These are phyloP conservation scores for Mrakiaceae sp. DNA, from an alignment of 1,284 basidiomycete species.

Conservation along the genomic window DNA sequence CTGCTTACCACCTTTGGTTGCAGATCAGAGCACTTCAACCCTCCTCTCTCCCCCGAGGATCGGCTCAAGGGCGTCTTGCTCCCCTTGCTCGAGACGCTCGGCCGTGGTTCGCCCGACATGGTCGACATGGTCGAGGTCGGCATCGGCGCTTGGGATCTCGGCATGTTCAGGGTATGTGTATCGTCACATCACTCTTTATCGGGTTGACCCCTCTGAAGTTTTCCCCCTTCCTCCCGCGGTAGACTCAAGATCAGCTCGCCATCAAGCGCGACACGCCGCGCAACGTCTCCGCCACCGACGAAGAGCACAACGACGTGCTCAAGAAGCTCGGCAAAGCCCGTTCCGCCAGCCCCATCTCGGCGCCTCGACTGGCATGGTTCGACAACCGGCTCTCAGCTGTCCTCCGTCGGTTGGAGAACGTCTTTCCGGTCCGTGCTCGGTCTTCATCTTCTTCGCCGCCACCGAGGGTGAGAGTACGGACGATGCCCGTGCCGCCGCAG, in stretches of 20 bases:
- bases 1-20: too few relatives aligned
- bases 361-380: conserved; percentile 8
- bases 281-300: background rate
- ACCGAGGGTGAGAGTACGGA: background rate
- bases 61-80: conserved; percentile 5
- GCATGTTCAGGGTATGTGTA: conserved; percentile 8
- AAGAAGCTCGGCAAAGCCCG: background rate
- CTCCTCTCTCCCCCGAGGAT: conserved; percentile 10
- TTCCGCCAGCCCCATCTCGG: background rate
- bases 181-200: background rate
- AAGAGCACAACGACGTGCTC: background rate
- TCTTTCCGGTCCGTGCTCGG: background rate
- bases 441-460: background rate
- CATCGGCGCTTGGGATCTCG: conserved; percentile 14
- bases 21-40: conserved; percentile 15
- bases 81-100: conserved; percentile 5
- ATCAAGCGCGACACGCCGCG: background rate
- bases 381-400: background rate
- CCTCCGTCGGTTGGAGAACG: background rate
- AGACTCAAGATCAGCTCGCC: conserved; percentile 10
- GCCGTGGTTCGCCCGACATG: background rate
- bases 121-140: conserved; percentile 17
- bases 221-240: background rate
- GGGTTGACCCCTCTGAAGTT: background rate
- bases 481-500: conserved; percentile 13